Evolutionary conservation across 2,329 filamentous ascomycete genomes (phyloP).

Genomic region (Seiridium cupressi): DNA sequence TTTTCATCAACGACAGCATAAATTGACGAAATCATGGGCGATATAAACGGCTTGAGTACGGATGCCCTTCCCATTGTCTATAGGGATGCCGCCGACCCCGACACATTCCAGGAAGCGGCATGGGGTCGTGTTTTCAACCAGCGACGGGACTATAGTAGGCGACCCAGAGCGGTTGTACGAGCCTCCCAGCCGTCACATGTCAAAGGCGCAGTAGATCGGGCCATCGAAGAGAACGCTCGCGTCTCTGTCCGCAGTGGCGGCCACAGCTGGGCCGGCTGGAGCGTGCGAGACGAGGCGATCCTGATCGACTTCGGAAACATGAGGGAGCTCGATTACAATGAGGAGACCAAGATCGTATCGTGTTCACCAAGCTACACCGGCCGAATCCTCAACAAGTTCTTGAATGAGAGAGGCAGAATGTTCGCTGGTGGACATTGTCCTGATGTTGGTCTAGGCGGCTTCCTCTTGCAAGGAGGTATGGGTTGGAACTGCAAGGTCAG

Average conservation of each 20-base stretch:
- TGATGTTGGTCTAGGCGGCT: slow-evolving; percentile 55
- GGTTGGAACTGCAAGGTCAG: slow-evolving; percentile 54
- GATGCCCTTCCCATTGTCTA: slow-evolving; percentile 18
- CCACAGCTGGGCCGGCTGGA: slow-evolving; percentile 49
- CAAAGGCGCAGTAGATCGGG: slow-evolving; percentile 35
- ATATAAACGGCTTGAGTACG: not conserved
- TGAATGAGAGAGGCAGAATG: slow-evolving; percentile 38
- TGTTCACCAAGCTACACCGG: slow-evolving; percentile 49
- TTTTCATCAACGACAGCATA: not conserved
- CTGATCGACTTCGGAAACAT: slow-evolving; percentile 33
- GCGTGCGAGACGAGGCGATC: slow-evolving; percentile 43
- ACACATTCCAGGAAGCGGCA: slow-evolving; percentile 23
- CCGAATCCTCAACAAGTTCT: slow-evolving; percentile 35
- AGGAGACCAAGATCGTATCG: slow-evolving; percentile 31
- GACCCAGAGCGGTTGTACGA: slow-evolving; percentile 40
- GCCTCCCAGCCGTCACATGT: slow-evolving; percentile 35
- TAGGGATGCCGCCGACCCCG: slow-evolving; percentile 18
- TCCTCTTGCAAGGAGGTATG: slow-evolving; percentile 56
- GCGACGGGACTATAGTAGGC: slow-evolving; percentile 26
- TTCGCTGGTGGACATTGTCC: slow-evolving; percentile 56
- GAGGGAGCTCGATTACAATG: slow-evolving; percentile 35
- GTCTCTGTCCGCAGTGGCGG: slow-evolving; percentile 48
- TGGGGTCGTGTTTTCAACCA: slow-evolving; percentile 43
- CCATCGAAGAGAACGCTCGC: slow-evolving; percentile 30
- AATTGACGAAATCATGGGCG: not conserved